phyloP scores from a whole-genome alignment of 257 asterid genomes.

The Gentiana straminea region DNA sequence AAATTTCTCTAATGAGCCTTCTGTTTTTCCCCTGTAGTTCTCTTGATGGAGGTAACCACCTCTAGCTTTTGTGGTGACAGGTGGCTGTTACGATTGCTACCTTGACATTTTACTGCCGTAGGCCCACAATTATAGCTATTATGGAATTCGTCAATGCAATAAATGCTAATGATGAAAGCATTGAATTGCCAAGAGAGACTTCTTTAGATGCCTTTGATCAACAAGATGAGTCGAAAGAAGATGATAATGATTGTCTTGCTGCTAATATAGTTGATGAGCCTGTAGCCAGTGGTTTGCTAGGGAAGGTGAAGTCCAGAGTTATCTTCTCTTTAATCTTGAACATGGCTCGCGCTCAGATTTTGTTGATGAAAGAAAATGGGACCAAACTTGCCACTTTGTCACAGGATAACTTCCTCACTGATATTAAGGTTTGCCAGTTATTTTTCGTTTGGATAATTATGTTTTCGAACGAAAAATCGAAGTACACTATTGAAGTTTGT shows the following conservation, averaged over 20 bases:
- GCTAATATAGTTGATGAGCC: constrained; percentile 65
- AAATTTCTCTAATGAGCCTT: constrained; percentile 8
- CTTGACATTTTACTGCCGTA: constrained; percentile 83
- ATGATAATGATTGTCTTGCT: constrained; percentile 27
- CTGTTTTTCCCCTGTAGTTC: neutral
- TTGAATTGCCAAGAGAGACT: constrained; percentile 42
- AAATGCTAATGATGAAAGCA: constrained; percentile 37
- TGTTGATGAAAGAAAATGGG: constrained; percentile 84
- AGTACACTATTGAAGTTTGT: neutral
- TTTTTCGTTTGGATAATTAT: constrained; percentile 9
- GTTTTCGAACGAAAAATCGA: neutral
- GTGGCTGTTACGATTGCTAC: constrained; percentile 87
- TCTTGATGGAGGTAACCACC: neutral
- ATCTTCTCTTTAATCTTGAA: constrained; percentile 58
- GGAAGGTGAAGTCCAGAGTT: constrained; percentile 90
- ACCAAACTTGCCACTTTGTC: constrained; percentile 75
- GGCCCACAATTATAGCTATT: constrained; percentile 84
- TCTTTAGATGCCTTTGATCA: constrained; percentile 36
- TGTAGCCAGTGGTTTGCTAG: constrained; percentile 56
- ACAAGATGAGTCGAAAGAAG: constrained; percentile 22
- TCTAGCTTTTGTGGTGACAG: constrained; percentile 29
- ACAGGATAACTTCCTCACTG: constrained; percentile 79
- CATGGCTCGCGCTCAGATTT: constrained; percentile 96
- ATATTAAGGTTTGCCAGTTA: constrained; percentile 53
- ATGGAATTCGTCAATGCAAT: constrained; percentile 67